phyloP scores from a whole-genome alignment of 1,284 basidiomycete genomes.

The Trametes polyzona region DNA sequence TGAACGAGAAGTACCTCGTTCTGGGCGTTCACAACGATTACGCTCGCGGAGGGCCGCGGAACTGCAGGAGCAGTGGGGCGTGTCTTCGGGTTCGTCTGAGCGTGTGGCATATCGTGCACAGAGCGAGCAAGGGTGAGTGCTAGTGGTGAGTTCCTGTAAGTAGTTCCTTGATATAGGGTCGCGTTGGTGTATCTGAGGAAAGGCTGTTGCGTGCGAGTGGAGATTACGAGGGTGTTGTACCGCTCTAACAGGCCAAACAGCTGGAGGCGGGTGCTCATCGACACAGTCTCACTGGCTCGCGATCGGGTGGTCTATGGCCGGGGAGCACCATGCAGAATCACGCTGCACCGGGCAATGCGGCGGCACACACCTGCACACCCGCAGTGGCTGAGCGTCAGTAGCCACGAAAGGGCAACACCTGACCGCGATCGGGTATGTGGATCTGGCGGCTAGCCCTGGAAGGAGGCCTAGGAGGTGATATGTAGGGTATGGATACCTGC shows the following conservation, averaged over 20 bases:
- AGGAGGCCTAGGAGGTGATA: too few relatives aligned
- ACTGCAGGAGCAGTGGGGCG: constrained; percentile 1
- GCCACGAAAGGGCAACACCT: too few relatives aligned
- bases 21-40: constrained; percentile 61
- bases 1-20: constrained; percentile 74
- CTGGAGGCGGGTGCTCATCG: not conserved
- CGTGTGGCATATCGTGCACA: constrained; percentile 10
- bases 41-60: constrained; percentile 60
- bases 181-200: too few relatives aligned
- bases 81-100: not conserved
- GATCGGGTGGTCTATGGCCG: too few relatives aligned
- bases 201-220: too few relatives aligned
- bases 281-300: too few relatives aligned
- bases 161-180: too few relatives aligned
- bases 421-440: too few relatives aligned
- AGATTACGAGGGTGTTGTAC: too few relatives aligned
- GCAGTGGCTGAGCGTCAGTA: not conserved
- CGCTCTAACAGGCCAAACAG: too few relatives aligned
- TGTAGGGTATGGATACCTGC: too few relatives aligned
- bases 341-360: not conserved
- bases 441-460: too few relatives aligned
- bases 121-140: not conserved
- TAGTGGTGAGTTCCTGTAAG: not conserved
- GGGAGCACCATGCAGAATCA: not conserved
- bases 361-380: not conserved